Evolutionary conservation across 2,329 filamentous ascomycete genomes (phyloP).

Genomic region (Aspergillus sp.): DNA sequence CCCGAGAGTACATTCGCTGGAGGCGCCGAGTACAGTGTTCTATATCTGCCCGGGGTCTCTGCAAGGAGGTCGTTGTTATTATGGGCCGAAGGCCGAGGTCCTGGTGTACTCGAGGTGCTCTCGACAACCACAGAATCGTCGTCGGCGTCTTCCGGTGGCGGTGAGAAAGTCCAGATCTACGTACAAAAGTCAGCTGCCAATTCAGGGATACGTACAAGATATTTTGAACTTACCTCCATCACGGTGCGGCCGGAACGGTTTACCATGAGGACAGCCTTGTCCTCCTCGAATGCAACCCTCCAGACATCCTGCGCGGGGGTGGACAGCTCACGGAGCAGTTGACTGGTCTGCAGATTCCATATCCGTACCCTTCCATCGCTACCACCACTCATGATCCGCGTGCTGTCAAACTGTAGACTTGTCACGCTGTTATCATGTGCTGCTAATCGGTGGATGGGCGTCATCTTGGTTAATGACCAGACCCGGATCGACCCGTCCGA

Average conservation of each 20-base stretch:
- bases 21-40: conserved; percentile 26
- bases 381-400: conserved; percentile 87
- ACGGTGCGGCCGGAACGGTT: conserved; percentile 76
- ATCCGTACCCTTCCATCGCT: conserved; percentile 98
- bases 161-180: conserved; percentile 91
- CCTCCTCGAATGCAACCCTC: conserved; percentile 95
- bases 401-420: conserved; percentile 93
- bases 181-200: conserved; percentile 17
- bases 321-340: conserved; percentile 82
- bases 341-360: conserved; percentile 90
- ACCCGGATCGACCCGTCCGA: conserved; percentile 94
- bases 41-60: conserved; percentile 8
- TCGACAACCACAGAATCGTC: conserved; percentile 21
- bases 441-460: conserved; percentile 84
- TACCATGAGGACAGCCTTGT: conserved; percentile 95
- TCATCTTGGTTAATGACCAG: conserved; percentile 87
- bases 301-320: conserved; percentile 90
- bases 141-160: conserved; percentile 45
- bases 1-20: conserved; percentile 18
- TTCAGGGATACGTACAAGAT: too few relatives aligned
- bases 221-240: conserved; percentile 70
- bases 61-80: conserved; percentile 9
- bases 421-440: conserved; percentile 98
- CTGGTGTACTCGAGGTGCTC: conserved; percentile 28
- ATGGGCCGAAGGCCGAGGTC: conserved; percentile 13